Evolutionary conservation across 2,329 filamentous ascomycete genomes (phyloP).

Genomic region (Aspergillus unguis): DNA sequence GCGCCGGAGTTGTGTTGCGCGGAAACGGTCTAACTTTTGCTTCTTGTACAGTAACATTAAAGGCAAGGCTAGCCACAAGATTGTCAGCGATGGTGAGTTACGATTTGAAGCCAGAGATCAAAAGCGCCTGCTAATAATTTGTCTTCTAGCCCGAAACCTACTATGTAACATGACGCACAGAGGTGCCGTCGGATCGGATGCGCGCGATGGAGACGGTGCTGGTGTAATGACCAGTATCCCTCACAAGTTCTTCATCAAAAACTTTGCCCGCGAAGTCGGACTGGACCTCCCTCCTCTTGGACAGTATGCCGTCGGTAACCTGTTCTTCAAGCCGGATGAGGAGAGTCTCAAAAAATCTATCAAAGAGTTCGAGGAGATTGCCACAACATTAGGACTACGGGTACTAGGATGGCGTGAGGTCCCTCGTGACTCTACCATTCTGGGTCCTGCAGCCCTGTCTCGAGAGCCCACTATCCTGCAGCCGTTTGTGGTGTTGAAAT

Average conservation of each 20-base stretch:
- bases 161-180: conserved; percentile 99
- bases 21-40: conserved; percentile 10
- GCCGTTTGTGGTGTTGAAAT: conserved; percentile 86
- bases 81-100: conserved; percentile 87
- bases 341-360: conserved; percentile 88
- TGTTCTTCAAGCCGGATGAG: conserved; percentile 97
- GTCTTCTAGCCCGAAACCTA: conserved; percentile 70
- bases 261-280: conserved; percentile 88
- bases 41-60: conserved; percentile 75
- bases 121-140: conserved; percentile 30
- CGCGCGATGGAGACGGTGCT: conserved; percentile 94
- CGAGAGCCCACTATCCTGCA: conserved; percentile 94
- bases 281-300: conserved; percentile 82
- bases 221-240: conserved; percentile 99
- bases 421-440: conserved; percentile 85
- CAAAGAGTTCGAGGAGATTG: conserved; percentile 89
- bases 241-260: conserved; percentile 97
- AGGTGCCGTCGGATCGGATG: conserved; percentile 95
- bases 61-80: conserved; percentile 95
- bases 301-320: conserved; percentile 94
- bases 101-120: neutral
- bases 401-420: conserved; percentile 96
- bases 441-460: conserved; percentile 88
- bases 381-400: conserved; percentile 79
- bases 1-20: neutral